A percentile compares a stretch with the other conserved stretches of the same genome.
phyloP scores from a whole-genome alignment of 2,329 filamentous ascomycete species.

The Grosmannia serpens region DNA sequence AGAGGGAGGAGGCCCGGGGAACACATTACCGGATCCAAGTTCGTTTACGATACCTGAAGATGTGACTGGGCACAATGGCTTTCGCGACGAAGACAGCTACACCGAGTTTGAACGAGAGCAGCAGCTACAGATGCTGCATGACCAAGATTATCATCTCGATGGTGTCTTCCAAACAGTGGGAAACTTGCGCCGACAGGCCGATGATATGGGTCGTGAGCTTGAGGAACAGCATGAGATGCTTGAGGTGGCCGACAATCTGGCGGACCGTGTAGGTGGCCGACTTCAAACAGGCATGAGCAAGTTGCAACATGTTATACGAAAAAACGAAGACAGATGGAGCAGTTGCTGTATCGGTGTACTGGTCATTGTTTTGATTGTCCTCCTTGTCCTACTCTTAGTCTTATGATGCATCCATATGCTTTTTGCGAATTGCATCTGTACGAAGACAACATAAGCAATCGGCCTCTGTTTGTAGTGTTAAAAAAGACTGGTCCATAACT shows the following conservation, averaged over 20 bases:
- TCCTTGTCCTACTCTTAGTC: slow-evolving; percentile 67
- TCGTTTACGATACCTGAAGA: slow-evolving; percentile 42
- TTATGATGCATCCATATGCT: slow-evolving; percentile 26
- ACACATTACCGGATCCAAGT: slow-evolving; percentile 39
- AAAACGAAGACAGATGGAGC: slow-evolving; percentile 80
- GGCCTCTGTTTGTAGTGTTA: neutral
- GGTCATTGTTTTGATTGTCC: slow-evolving; percentile 76
- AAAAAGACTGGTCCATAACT: neutral
- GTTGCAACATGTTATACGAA: slow-evolving; percentile 70
- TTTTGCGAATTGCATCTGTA: neutral
- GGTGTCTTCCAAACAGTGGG: slow-evolving; percentile 89
- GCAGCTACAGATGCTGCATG: slow-evolving; percentile 82
- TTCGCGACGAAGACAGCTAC: slow-evolving; percentile 37
- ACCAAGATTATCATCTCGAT: slow-evolving; percentile 89
- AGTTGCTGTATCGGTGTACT: slow-evolving; percentile 85
- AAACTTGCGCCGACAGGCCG: slow-evolving; percentile 77
- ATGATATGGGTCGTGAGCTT: slow-evolving; percentile 91
- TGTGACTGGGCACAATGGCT: slow-evolving; percentile 14
- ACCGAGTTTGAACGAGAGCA: slow-evolving; percentile 84
- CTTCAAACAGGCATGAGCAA: slow-evolving; percentile 79
- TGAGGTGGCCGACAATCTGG: slow-evolving; percentile 70
- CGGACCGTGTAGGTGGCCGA: slow-evolving; percentile 77
- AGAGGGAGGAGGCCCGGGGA: neutral
- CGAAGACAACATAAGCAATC: neutral
- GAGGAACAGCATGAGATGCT: slow-evolving; percentile 91